phyloP scores from a whole-genome alignment of 2,329 filamentous ascomycete genomes.

The Pyrenophora teres region DNA sequence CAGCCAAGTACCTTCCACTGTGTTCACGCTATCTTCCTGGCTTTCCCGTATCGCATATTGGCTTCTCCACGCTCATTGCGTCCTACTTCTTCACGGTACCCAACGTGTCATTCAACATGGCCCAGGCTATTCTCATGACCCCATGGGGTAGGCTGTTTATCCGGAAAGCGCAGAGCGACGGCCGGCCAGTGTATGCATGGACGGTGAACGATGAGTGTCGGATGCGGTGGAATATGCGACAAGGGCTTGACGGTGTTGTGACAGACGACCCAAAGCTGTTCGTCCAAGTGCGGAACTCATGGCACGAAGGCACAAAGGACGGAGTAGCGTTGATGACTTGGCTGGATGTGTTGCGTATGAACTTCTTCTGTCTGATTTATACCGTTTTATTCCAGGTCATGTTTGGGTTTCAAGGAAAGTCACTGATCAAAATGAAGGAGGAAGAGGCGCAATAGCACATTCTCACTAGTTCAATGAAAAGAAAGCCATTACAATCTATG shows the following conservation, averaged over 20 bases:
- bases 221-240: slow-evolving; percentile 80
- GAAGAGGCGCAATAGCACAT: slow-evolving; percentile 4
- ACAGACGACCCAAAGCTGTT: slow-evolving; percentile 80
- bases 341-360: slow-evolving; percentile 39
- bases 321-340: slow-evolving; percentile 35
- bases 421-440: slow-evolving; percentile 20
- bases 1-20: slow-evolving; percentile 70
- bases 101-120: slow-evolving; percentile 77
- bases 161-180: slow-evolving; percentile 59
- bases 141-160: slow-evolving; percentile 71
- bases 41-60: slow-evolving; percentile 70
- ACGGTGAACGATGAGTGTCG: slow-evolving; percentile 78
- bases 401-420: slow-evolving; percentile 33
- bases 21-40: slow-evolving; percentile 65
- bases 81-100: slow-evolving; percentile 70
- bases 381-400: slow-evolving; percentile 39
- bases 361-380: slow-evolving; percentile 43
- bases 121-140: slow-evolving; percentile 70
- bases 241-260: slow-evolving; percentile 76
- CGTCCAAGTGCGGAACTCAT: slow-evolving; percentile 58
- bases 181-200: slow-evolving; percentile 75
- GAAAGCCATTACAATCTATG: no score
- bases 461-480: no score
- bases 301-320: slow-evolving; percentile 45
- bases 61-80: slow-evolving; percentile 69